phyloP scores from a whole-genome alignment of 2,329 filamentous ascomycete species.

The Magnaporthiopsis poae region DNA sequence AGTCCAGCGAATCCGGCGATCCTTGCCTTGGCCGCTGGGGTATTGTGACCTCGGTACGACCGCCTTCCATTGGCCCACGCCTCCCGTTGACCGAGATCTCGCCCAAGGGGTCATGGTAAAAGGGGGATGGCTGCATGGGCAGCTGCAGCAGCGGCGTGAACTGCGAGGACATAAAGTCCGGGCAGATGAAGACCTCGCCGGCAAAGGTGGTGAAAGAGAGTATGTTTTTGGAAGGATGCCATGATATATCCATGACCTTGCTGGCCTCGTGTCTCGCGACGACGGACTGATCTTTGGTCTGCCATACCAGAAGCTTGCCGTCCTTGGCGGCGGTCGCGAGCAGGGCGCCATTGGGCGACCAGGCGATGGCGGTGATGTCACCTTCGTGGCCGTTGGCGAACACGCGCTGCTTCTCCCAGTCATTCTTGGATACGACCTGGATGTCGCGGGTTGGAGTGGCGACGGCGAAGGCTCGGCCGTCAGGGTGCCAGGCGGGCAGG shows the following conservation, averaged over 20 bases:
- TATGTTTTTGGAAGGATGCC: conserved; percentile 85
- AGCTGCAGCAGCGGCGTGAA: conserved; percentile 47
- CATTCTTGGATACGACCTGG: conserved; percentile 74
- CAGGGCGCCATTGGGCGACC: conserved; percentile 90
- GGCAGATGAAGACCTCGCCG: conserved; percentile 86
- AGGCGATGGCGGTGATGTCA: conserved; percentile 77
- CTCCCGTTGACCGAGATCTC: conserved; percentile 57
- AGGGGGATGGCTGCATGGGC: conserved; percentile 64
- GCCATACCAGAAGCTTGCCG: conserved; percentile 71
- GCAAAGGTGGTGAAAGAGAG: conserved; percentile 86
- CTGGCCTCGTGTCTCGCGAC: conserved; percentile 69
- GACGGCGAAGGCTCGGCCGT: conserved; percentile 80
- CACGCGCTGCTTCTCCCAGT: conserved; percentile 76
- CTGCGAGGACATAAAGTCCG: conserved; percentile 54
- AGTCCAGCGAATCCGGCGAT: conserved; percentile 70
- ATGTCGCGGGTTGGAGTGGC: conserved; percentile 74
- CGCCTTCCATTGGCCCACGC: conserved; percentile 39
- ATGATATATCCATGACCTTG: conserved; percentile 75
- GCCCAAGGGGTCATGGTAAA: conserved; percentile 68
- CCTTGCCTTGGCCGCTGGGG: conserved; percentile 36
- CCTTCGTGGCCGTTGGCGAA: conserved; percentile 74
- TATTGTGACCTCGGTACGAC: conserved; percentile 16
- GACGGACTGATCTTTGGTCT: conserved; percentile 75
- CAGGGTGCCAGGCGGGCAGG: conserved; percentile 79
- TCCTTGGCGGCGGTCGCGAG: conserved; percentile 62